Percentiles rank a stretch among this genome's conserved stretches.
phyloP scores from a whole-genome alignment of 208 protist species.

The Porcisia hertigi region DNA sequence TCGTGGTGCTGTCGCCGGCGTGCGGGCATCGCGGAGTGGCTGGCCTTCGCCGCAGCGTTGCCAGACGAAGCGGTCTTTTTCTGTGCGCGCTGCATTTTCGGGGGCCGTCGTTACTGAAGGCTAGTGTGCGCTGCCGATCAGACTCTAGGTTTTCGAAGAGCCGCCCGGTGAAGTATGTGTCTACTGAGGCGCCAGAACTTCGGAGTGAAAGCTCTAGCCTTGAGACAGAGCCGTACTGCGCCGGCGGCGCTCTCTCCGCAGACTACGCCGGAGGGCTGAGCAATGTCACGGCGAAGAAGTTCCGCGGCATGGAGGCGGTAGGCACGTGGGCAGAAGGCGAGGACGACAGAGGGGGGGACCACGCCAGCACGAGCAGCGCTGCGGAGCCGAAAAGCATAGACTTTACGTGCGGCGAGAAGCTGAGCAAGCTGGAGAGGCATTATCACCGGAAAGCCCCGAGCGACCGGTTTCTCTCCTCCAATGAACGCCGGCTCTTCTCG shows the following conservation, averaged over 20 bases:
- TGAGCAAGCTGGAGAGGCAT: constrained; percentile 25
- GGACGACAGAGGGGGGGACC: background rate
- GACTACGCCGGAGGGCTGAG: background rate
- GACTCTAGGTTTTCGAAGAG: background rate
- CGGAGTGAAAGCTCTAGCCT: background rate
- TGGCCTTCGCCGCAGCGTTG: background rate
- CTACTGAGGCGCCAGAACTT: background rate
- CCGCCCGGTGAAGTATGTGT: constrained; percentile 7
- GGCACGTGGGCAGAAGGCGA: background rate
- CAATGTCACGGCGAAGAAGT: background rate
- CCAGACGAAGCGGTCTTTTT: background rate
- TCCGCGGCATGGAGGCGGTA: constrained; percentile 4
- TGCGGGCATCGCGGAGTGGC: background rate
- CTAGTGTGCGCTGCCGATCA: background rate
- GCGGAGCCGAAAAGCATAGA: constrained; percentile 27
- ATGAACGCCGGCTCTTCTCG: constrained; percentile 41
- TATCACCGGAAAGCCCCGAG: constrained; percentile 13
- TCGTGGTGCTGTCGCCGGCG: background rate
- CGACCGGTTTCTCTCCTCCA: constrained; percentile 30
- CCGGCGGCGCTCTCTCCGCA: background rate
- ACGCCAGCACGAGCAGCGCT: background rate
- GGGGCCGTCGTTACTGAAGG: background rate
- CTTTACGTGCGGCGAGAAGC: constrained; percentile 24
- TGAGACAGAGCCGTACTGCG: background rate
- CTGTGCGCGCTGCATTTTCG: background rate